phyloP scores from a whole-genome alignment of 2,329 filamentous ascomycete genomes.

The Botrytis sinoallii region DNA sequence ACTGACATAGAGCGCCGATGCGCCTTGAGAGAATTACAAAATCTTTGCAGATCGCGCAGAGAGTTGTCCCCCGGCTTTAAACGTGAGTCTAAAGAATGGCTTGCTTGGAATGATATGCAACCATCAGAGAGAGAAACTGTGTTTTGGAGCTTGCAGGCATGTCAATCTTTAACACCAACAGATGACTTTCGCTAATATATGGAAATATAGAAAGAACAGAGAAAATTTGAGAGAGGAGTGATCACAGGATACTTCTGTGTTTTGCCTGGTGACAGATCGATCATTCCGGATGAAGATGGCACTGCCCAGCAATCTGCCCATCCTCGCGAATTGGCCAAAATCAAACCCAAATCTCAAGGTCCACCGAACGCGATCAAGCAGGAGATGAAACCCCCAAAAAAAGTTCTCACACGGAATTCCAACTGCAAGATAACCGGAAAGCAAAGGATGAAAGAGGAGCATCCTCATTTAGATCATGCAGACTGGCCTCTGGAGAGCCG shows the following conservation, averaged over 20 bases:
- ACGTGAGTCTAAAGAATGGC: constrained; percentile 4
- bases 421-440: too few species aligned
- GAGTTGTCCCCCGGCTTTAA: too few species aligned
- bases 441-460: too few species aligned
- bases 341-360: background rate
- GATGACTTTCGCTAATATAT: too few species aligned
- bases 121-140: background rate
- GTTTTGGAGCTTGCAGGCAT: constrained; percentile 16
- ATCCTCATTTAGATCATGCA: background rate
- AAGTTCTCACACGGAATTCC: too few species aligned
- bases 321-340: too few species aligned
- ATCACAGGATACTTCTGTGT: background rate
- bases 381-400: rapidly evolving
- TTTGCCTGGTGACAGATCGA: background rate
- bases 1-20: background rate
- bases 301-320: background rate
- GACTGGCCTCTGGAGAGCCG: too few species aligned
- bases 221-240: background rate
- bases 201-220: background rate
- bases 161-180: background rate
- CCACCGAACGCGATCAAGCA: background rate
- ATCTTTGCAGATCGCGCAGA: too few species aligned
- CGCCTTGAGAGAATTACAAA: constrained; percentile 5
- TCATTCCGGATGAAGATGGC: background rate
- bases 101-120: constrained; percentile 14